Percentiles rank a stretch among this genome's conserved stretches.
These are phyloP conservation scores for Cladosporium sp. DNA, from an alignment of 2,329 filamentous ascomycete species.

Conservation along the genomic window DNA sequence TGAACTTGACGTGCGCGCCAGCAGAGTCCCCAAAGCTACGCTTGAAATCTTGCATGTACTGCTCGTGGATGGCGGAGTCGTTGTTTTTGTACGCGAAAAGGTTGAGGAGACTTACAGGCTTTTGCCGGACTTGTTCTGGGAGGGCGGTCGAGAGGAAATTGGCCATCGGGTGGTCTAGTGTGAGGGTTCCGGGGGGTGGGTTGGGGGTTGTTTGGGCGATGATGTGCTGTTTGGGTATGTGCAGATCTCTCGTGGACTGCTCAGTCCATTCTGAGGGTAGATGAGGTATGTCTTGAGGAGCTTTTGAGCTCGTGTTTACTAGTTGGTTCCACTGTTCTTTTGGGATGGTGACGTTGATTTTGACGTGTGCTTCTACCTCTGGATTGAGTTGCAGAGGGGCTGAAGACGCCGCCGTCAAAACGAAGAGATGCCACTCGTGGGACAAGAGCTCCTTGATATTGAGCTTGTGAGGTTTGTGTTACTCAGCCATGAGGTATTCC, in stretches of 20 bases:
- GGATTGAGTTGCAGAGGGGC: background rate
- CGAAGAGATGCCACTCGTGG: conserved; percentile 25
- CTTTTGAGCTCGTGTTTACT: background rate
- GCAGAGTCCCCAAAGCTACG: conserved; percentile 24
- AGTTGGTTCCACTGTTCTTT: background rate
- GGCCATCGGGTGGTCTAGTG: conserved; percentile 25
- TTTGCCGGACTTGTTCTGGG: conserved; percentile 13
- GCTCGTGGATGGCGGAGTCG: conserved; percentile 24
- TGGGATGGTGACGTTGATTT: conserved; percentile 3
- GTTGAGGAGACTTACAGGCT: conserved; percentile 28
- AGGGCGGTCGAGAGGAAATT: conserved; percentile 21
- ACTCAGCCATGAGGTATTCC: conserved; percentile 25
- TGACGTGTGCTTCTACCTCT: background rate
- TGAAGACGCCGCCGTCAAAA: conserved; percentile 2
- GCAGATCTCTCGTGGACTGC: background rate
- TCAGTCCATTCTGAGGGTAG: background rate
- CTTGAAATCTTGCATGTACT: conserved; percentile 28
- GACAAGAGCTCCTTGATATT: conserved; percentile 12
- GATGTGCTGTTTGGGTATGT: background rate
- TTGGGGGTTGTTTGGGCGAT: background rate
- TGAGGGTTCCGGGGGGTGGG: conserved; percentile 22
- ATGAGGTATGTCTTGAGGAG: background rate
- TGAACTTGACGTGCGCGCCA: conserved; percentile 27
- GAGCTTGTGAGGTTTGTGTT: conserved; percentile 23
- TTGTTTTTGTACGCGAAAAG: conserved; percentile 27